Evolutionary conservation across 2,329 filamentous ascomycete genomes (phyloP).

Genomic region (Phyllosticta citrichinensis): DNA sequence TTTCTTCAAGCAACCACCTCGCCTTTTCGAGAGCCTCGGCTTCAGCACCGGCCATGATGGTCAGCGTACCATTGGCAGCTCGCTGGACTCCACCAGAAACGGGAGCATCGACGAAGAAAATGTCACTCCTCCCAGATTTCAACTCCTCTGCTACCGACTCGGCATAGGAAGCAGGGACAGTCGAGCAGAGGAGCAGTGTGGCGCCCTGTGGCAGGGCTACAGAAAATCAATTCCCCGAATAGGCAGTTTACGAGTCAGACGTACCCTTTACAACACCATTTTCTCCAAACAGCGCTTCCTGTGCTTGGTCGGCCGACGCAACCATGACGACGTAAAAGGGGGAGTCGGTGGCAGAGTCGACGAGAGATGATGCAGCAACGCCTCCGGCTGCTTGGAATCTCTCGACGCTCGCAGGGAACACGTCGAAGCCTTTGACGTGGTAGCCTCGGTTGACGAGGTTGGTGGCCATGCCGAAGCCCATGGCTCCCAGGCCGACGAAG

Average conservation of each 20-base stretch:
- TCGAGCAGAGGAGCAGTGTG: constrained; percentile 58
- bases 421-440: constrained; percentile 60
- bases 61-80: constrained; percentile 61
- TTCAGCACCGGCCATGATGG: constrained; percentile 61
- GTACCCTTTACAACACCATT: constrained; percentile 38
- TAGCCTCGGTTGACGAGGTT: constrained; percentile 60
- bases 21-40: constrained; percentile 48
- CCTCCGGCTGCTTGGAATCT: constrained; percentile 56
- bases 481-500: constrained; percentile 69
- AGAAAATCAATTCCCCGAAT: constrained; percentile 18
- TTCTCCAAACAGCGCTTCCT: constrained; percentile 53
- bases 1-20: constrained; percentile 49
- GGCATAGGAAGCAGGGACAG: constrained; percentile 57
- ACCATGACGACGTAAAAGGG: constrained; percentile 64
- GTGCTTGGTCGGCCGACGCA: constrained; percentile 59
- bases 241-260: constrained; percentile 13
- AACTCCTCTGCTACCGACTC: constrained; percentile 51
- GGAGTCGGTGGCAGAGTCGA: constrained; percentile 50
- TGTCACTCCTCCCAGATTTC: constrained; percentile 47
- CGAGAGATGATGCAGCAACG: constrained; percentile 46
- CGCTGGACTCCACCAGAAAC: constrained; percentile 62
- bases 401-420: constrained; percentile 57
- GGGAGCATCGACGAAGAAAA: constrained; percentile 59
- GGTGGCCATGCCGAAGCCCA: constrained; percentile 75
- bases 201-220: constrained; percentile 45